Base-by-base conservation (phyloP, 352 stramenopile species). In the Phytopythium cucurbitacearum region DNA sequence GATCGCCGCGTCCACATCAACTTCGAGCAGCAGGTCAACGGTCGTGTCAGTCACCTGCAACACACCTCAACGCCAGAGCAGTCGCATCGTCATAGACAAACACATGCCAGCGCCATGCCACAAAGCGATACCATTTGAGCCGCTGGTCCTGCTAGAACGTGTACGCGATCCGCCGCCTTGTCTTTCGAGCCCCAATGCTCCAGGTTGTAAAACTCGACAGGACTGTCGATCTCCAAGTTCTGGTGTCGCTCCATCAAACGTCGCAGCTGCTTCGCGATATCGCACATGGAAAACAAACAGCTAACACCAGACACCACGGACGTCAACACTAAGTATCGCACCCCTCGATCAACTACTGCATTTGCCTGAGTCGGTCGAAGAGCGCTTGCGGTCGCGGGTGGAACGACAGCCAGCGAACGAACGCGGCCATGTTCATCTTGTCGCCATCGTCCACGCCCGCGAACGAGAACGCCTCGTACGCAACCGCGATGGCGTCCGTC, bases 381-480 rank as follows among this genome's bases (percentile, higher is more conserved):
- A 92, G 57, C 7, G 62, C 59, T 4, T 61, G 71, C 8, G 81
- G 79, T 33, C 76, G 69, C 32, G 77, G 73, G 48, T 92, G 77
- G 45, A 82, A 85, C 7, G 87, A 55, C 43, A 76, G 73, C 81
- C 81, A 92, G 51, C 73, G 72, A 11, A 83, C 44, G 43, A 92
- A 92, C 49, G 68, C 52, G 10, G 60, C 36, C 13, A 90, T 73
- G 33, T 52, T 86, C 81, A 92, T 90, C 53, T 92, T 90, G 46
- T 68, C 73, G 15, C 73, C 71, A 16, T 81, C 73, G 3, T 86
- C 75, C 6, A 90, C 50, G 3, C 57, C 79, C 12, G 78, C 70
- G 43, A 80, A 84, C 48, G 72, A 71, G 32, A 92, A 92, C 11
- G 79, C 81, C 36, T 89, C 79, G 50, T 76, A 82, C 13, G 79